Percentiles rank a stretch among this genome's conserved stretches.
These are phyloP conservation scores for Lactarius pseudohatsudake DNA, from an alignment of 768 basidiomycete genomes.

Conservation along the genomic window DNA sequence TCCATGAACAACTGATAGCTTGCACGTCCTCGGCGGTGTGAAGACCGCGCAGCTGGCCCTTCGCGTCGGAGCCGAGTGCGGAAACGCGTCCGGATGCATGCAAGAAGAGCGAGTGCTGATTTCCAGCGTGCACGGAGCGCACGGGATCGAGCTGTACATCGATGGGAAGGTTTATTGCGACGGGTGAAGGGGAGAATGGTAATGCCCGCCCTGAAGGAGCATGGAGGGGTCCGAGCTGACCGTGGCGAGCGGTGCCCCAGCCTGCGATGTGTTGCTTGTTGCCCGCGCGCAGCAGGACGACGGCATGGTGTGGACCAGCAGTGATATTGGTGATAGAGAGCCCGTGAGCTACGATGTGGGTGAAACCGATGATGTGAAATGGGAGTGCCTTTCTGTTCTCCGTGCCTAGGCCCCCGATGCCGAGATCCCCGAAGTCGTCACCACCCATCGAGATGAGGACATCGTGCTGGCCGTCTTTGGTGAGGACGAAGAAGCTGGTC, in stretches of 20 bases:
- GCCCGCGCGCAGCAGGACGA: conserved; percentile 44
- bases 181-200: conserved; percentile 37
- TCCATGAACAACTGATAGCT: conserved; percentile 70
- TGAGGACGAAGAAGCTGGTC: conserved; percentile 72
- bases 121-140: conserved; percentile 43
- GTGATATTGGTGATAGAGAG: conserved; percentile 45
- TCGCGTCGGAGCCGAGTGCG: conserved; percentile 69
- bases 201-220: conserved; percentile 31
- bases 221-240: conserved; percentile 63
- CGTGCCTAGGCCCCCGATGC: no score
- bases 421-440: conserved; percentile 55
- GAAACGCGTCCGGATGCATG: conserved; percentile 47
- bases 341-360: conserved; percentile 30
- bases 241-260: conserved; percentile 86
- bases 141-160: conserved; percentile 29
- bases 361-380: conserved; percentile 46
- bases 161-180: conserved; percentile 36
- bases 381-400: conserved; percentile 17
- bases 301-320: conserved; percentile 73
- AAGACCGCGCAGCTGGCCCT: conserved; percentile 58
- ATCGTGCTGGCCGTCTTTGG: conserved; percentile 44
- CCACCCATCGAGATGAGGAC: conserved; percentile 76
- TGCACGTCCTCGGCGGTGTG: conserved; percentile 32
- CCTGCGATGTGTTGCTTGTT: conserved; percentile 48
- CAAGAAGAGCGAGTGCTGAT: conserved; percentile 53